Base-by-base conservation (phyloP, 345 rosid genomes). In the Eucalyptus lansdowneana region DNA sequence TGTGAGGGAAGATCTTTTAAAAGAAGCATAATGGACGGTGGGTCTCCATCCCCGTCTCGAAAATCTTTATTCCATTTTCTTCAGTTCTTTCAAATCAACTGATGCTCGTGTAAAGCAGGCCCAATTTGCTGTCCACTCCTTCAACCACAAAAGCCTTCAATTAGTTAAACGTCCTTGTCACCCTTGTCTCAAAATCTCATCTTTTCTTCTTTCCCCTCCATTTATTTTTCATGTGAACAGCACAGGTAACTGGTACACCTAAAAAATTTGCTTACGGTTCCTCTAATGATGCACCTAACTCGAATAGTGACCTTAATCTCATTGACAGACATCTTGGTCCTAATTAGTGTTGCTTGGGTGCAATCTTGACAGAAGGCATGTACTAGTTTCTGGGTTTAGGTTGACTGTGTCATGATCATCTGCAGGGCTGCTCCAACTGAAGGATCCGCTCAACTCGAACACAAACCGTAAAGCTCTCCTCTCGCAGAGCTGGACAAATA, bases 371-470 rank as follows among this genome's bases (percentile, higher is more conserved):
- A 37, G 24, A 10, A 76, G 27, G 25, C 60, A 53, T 50, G 56
- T 51, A 16, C 44, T 50, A 37, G 67, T 54, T 87, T 87, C 21
- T 51, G 58, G 76, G 11, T 87, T 85, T 25, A 16, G 85, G n/a
- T 53, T 69, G 27, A n/a, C 62, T 49, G 27, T 76, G 83, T 76
- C 27, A 40, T 37, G 83, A 76, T 76, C 47, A 37, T 76, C 45
- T 88, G 87, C 87, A 97, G 99, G 94, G 88, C 94, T 97, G 65
- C 88, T 95, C 80, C 94, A 94, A 89, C 90, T 95, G 88, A 96
- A 93, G 92, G 92, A 92, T 16, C 87, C 94, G 42, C 44, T 89
- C 86, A 92, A 40, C 86, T 50, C 53, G 42, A 76, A 89, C 50
- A 76, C 89, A 56, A 49, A 91, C 1, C 91, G 86, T 12, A 95